Conservation (phyloP, 2,329 filamentous ascomycete genomes). For the Exutisphaerella laricina region DNA sequence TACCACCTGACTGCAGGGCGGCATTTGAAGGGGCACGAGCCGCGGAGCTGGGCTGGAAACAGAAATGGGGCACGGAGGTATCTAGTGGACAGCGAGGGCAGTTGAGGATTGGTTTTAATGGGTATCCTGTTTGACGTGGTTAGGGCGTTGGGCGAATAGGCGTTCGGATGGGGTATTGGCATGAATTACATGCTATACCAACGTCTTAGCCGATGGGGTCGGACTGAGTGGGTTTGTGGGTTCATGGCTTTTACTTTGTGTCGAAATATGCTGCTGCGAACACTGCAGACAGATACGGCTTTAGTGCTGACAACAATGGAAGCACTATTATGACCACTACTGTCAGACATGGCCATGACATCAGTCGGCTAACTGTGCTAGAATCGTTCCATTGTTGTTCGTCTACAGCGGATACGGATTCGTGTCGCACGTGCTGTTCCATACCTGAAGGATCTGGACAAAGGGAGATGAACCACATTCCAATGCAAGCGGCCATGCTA, state of each 20-base stretch:
- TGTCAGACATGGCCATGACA: not conserved
- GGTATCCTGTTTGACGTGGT: constrained; percentile 44
- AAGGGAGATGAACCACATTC: constrained; percentile 7
- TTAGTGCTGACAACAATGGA: not conserved
- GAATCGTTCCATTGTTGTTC: constrained; percentile 3
- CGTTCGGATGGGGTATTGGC: constrained; percentile 11
- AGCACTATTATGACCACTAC: not conserved
- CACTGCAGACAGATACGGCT: too few relatives aligned
- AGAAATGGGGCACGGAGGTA: constrained; percentile 65
- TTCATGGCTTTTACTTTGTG: too few relatives aligned
- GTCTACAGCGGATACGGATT: not conserved
- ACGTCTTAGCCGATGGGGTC: not conserved
- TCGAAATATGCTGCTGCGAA: too few relatives aligned
- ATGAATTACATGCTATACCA: not conserved
- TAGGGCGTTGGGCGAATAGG: constrained; percentile 34
- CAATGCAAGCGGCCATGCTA: constrained; percentile 7
- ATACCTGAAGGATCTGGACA: not conserved
- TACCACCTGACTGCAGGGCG: constrained; percentile 64
- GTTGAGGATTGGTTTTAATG: constrained; percentile 45
- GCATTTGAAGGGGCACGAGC: constrained; percentile 64
- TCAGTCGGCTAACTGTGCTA: not conserved
- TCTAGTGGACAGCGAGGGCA: constrained; percentile 46
- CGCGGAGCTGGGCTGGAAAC: constrained; percentile 66
- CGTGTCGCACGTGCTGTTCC: not conserved
- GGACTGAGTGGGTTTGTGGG: not conserved